These are phyloP conservation scores for Rhododendron simsii DNA, from an alignment of 148 eudicot species.

Conservation along the genomic window DNA sequence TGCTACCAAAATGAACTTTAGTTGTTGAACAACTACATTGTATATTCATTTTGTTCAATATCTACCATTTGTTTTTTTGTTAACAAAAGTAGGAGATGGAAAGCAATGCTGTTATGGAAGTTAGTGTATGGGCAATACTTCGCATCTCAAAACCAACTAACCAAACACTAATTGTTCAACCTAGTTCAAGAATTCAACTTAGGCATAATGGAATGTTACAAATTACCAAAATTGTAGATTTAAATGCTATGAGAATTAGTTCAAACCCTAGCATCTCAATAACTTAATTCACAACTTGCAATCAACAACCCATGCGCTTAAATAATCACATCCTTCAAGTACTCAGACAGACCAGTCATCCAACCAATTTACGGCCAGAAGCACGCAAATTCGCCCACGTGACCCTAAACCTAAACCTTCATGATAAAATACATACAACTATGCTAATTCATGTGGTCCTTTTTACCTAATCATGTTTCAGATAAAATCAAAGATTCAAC, in stretches of 20 bases:
- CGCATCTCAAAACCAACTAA: not conserved
- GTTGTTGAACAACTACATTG: too few species aligned
- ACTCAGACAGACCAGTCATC: not conserved
- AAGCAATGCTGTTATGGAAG: too few species aligned
- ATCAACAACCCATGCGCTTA: not conserved
- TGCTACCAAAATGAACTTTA: too few species aligned
- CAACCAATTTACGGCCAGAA: not conserved
- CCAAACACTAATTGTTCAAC: not conserved
- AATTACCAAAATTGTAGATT: not conserved
- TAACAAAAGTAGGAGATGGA: too few species aligned
- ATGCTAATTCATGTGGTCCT: not conserved
- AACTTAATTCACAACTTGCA: not conserved
- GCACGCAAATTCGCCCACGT: not conserved
- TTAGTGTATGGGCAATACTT: not conserved
- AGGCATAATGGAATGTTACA: not conserved
- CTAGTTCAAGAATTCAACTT: not conserved
- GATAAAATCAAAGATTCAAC: not conserved
- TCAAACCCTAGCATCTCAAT: not conserved
- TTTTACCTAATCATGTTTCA: slow-evolving; percentile 6
- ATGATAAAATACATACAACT: not conserved
- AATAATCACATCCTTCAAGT: not conserved
- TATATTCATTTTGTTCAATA: too few species aligned
- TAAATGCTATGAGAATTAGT: not conserved
- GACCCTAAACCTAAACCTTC: not conserved
- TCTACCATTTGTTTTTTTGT: too few species aligned